phyloP scores from a whole-genome alignment of 352 stramenopile genomes.

The Phytophthora ramorum region DNA sequence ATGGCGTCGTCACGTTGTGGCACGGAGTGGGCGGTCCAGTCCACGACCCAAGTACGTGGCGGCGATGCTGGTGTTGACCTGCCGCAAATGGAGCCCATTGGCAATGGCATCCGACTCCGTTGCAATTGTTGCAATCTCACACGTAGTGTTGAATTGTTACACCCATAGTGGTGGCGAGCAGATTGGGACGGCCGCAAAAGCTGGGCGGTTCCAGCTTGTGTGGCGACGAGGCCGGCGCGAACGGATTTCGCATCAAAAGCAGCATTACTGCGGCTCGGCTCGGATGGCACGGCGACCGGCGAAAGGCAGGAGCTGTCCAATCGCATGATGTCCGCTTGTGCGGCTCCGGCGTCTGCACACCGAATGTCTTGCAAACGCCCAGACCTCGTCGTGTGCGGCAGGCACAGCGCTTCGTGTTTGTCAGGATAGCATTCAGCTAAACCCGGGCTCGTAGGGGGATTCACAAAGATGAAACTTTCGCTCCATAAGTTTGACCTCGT shows the following conservation, averaged over 20 bases:
- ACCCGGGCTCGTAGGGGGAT: neutral
- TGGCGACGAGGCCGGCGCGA: conserved; percentile 10
- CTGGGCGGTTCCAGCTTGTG: neutral
- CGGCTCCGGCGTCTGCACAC: conserved; percentile 1
- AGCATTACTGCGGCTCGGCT: neutral
- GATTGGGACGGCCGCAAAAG: conserved; percentile 11
- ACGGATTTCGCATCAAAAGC: conserved; percentile 12
- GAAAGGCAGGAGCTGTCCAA: conserved; percentile 15
- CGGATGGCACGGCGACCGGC: neutral
- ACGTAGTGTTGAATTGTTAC: too few species aligned
- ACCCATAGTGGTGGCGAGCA: too few species aligned
- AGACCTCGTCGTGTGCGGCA: neutral
- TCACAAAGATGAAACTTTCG: neutral
- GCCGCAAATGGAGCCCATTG: neutral
- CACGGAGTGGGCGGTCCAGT: conserved; percentile 12
- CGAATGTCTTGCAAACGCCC: neutral
- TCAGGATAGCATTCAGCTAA: neutral
- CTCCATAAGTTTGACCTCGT: neutral
- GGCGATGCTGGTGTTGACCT: neutral
- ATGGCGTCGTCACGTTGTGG: conserved; percentile 27
- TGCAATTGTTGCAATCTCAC: neutral
- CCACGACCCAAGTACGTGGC: conserved; percentile 15
- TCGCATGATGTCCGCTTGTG: conserved; percentile 15
- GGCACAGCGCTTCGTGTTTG: neutral
- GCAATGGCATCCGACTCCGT: neutral